These are phyloP conservation scores for Beta macrorhiza DNA, from an alignment of 179 eudicot genomes.

Conservation along the genomic window DNA sequence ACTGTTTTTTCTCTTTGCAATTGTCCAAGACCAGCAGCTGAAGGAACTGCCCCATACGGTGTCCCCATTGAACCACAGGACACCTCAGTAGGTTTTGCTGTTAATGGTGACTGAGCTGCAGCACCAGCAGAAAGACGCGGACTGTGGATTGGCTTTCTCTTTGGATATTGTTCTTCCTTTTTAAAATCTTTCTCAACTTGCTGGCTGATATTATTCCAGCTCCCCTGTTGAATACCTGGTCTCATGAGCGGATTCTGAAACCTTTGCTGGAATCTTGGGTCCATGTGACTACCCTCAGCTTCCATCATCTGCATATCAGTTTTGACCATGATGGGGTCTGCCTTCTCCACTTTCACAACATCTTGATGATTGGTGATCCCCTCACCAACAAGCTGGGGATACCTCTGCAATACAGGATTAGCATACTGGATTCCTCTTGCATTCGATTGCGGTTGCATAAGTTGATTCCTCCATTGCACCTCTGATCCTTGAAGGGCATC, in stretches of 20 bases:
- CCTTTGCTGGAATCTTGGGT: conserved; percentile 60
- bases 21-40: conserved; percentile 52
- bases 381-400: conserved; percentile 64
- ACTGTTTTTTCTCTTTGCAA: conserved; percentile 75
- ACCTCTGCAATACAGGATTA: conserved; percentile 63
- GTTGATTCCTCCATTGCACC: conserved; percentile 65
- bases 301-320: conserved; percentile 53
- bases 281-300: conserved; percentile 48
- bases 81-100: conserved; percentile 73
- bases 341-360: conserved; percentile 53
- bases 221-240: conserved; percentile 49
- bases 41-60: conserved; percentile 64
- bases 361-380: conserved; percentile 65
- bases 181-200: conserved; percentile 58
- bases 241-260: conserved; percentile 54
- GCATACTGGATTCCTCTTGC: conserved; percentile 57
- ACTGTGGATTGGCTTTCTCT: conserved; percentile 73
- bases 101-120: conserved; percentile 71
- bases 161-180: conserved; percentile 68
- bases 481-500: conserved; percentile 64
- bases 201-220: conserved; percentile 63
- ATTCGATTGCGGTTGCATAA: conserved; percentile 54
- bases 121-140: conserved; percentile 79
- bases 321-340: conserved; percentile 44
- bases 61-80: conserved; percentile 73